These are phyloP conservation scores for Talaromyces sp. DNA, from an alignment of 2,329 filamentous ascomycete genomes.

Conservation along the genomic window DNA sequence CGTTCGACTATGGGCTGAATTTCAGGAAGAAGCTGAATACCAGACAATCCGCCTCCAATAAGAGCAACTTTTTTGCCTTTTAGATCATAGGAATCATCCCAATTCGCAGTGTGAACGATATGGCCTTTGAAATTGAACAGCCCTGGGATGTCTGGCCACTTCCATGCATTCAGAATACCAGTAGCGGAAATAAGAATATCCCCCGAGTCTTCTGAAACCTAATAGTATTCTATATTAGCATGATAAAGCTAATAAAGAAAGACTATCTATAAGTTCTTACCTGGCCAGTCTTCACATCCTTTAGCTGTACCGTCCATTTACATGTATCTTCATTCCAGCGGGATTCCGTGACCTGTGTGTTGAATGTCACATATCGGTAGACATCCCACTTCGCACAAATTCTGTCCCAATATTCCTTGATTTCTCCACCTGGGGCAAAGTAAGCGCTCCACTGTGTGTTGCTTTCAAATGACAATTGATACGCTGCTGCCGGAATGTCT, in stretches of 20 bases:
- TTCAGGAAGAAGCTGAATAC: slow-evolving; percentile 16
- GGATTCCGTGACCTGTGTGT: slow-evolving; percentile 19
- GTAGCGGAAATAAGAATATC: slow-evolving; percentile 21
- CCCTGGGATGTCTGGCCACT: slow-evolving; percentile 40
- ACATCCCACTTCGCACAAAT: slow-evolving; percentile 20
- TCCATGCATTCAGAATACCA: slow-evolving; percentile 29
- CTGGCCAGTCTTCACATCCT: not conserved
- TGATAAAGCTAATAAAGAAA: slow-evolving; percentile 9
- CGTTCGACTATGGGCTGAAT: not conserved
- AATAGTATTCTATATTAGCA: slow-evolving; percentile 22
- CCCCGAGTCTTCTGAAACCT: slow-evolving; percentile 13
- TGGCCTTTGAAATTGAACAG: slow-evolving; percentile 37
- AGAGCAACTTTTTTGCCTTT: slow-evolving; percentile 7
- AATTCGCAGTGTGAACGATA: slow-evolving; percentile 35
- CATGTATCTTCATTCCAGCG: slow-evolving; percentile 21
- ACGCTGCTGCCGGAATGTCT: not conserved
- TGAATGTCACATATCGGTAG: slow-evolving; percentile 20
- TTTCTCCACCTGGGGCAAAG: slow-evolving; percentile 20
- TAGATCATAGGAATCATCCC: slow-evolving; percentile 19
- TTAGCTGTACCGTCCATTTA: no score
- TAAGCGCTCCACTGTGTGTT: not conserved
- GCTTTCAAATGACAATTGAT: not conserved
- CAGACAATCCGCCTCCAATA: slow-evolving; percentile 6
- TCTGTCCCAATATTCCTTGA: slow-evolving; percentile 21
- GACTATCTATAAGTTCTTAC: not conserved